Evolutionary conservation across 2,329 filamentous ascomycete genomes (phyloP).

Genomic region (Periglandula ipomoeae): DNA sequence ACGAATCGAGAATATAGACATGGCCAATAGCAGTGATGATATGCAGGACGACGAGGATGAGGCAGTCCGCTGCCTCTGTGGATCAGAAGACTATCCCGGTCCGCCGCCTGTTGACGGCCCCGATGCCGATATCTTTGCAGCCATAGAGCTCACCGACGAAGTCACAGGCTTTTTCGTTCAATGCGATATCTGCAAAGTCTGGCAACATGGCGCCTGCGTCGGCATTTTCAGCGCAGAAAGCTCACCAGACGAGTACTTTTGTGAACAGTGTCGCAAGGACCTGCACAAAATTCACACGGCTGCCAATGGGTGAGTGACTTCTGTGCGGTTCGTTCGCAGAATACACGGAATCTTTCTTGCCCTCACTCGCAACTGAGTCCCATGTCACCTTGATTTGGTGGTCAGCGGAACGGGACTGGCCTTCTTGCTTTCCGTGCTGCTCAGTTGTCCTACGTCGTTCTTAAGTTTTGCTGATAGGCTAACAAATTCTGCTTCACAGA

Average conservation of each 20-base stretch:
- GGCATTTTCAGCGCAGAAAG: conserved; percentile 91
- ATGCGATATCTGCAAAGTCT: conserved; percentile 95
- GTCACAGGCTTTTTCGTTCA: conserved; percentile 94
- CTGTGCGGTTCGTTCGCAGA: no score
- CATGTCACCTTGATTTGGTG: no score
- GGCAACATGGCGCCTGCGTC: conserved; percentile 97
- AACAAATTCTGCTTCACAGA: conserved; percentile 28
- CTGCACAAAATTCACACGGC: conserved; percentile 77
- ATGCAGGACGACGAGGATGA: conserved; percentile 77
- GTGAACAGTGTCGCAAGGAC: conserved; percentile 87
- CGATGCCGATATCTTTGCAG: conserved; percentile 47
- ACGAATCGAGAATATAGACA: conserved; percentile 36
- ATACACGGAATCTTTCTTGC: no score
- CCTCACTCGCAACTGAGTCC: no score
- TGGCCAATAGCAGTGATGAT: conserved; percentile 57
- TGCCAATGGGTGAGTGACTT: conserved; percentile 66
- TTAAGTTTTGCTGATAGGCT: not conserved
- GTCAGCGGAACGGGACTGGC: no score
- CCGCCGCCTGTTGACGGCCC: conserved; percentile 56
- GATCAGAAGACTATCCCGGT: conserved; percentile 89
- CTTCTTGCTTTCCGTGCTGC: not conserved
- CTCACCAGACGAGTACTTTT: conserved; percentile 95
- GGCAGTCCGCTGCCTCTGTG: conserved; percentile 90
- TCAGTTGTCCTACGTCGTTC: not conserved
- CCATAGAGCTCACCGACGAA: conserved; percentile 66